phyloP scores from a whole-genome alignment of 805 yeast species.

The Priceomyces melissophilus region DNA sequence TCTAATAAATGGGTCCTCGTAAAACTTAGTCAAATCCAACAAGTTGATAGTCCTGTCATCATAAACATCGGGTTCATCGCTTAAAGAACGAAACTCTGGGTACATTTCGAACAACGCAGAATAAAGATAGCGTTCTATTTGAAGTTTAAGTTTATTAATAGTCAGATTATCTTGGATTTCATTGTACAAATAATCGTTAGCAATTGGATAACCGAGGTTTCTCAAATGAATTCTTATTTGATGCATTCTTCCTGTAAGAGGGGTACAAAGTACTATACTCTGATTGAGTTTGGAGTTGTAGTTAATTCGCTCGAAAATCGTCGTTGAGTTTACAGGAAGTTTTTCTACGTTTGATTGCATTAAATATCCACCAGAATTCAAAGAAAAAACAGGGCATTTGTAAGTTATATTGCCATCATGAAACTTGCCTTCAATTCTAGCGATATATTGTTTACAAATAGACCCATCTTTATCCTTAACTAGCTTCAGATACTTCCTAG shows the following conservation, averaged over 20 bases:
- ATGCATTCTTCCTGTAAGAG: slow-evolving; percentile 54
- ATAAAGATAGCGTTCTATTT: slow-evolving; percentile 23
- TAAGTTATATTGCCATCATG: slow-evolving; percentile 26
- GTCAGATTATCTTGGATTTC: slow-evolving; percentile 8
- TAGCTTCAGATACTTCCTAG: slow-evolving; percentile 26
- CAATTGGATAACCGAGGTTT: slow-evolving; percentile 75
- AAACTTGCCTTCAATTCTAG: slow-evolving; percentile 41
- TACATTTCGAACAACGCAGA: slow-evolving; percentile 11
- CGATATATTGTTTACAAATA: slow-evolving; percentile 43
- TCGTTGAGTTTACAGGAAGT: slow-evolving; percentile 28
- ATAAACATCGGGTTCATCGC: slow-evolving; percentile 4
- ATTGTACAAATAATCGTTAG: slow-evolving; percentile 59
- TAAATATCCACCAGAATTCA: slow-evolving; percentile 32
- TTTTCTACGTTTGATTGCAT: slow-evolving; percentile 25
- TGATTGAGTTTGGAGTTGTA: slow-evolving; percentile 27
- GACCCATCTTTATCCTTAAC: slow-evolving; percentile 25
- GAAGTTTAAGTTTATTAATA: slow-evolving; percentile 13
- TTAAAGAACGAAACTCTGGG: slow-evolving; percentile 13
- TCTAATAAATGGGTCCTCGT: slow-evolving; percentile 8
- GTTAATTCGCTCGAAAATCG: slow-evolving; percentile 27
- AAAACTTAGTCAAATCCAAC: slow-evolving; percentile 10
- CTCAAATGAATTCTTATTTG: slow-evolving; percentile 56
- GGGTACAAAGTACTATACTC: slow-evolving; percentile 47
- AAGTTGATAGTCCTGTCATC: slow-evolving; percentile 14
- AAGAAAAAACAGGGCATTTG: slow-evolving; percentile 38